These are phyloP conservation scores for Hyphopichia khmerensis DNA, from an alignment of 1,139 yeast genomes.

Conservation along the genomic window DNA sequence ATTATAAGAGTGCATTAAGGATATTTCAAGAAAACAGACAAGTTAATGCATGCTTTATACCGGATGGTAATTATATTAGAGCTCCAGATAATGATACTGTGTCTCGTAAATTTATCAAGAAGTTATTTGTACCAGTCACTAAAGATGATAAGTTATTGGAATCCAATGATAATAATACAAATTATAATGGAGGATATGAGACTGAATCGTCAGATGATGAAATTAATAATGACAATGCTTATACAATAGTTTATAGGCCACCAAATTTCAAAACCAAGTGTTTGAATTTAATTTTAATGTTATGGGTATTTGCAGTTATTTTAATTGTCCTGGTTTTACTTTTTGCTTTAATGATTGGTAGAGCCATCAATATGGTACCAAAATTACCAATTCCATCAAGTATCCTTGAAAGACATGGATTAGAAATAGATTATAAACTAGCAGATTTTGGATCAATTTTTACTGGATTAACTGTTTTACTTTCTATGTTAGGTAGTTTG, in stretches of 20 bases:
- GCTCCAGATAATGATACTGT: slow-evolving; percentile 85
- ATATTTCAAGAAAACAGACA: slow-evolving; percentile 42
- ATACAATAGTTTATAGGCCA: slow-evolving; percentile 83
- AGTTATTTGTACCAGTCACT: slow-evolving; percentile 78
- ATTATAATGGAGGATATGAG: slow-evolving; percentile 15
- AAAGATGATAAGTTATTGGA: slow-evolving; percentile 67
- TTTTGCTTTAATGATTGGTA: slow-evolving; percentile 38
- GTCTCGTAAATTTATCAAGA: slow-evolving; percentile 60
- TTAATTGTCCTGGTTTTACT: slow-evolving; percentile 38
- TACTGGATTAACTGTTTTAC: slow-evolving; percentile 19
- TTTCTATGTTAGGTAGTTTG: slow-evolving; percentile 6
- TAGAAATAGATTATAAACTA: slow-evolving; percentile 18
- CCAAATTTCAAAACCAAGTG: slow-evolving; percentile 69
- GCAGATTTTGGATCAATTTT: slow-evolving; percentile 25
- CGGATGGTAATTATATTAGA: slow-evolving; percentile 78
- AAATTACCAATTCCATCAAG: slow-evolving; percentile 6
- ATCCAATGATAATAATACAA: slow-evolving; percentile 21
- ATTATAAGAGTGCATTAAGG: slow-evolving; percentile 43
- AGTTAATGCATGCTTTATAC: slow-evolving; percentile 56
- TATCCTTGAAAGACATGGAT: background rate
- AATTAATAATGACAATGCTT: slow-evolving; percentile 50
- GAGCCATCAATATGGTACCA: slow-evolving; percentile 26
- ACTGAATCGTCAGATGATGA: slow-evolving; percentile 54
- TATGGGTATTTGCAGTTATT: slow-evolving; percentile 71
- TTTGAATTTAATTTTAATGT: slow-evolving; percentile 49